Percentiles rank a stretch among this genome's conserved stretches.
These are phyloP conservation scores for Tilletiopsis washingtonensis DNA, from an alignment of 1,284 basidiomycete species.

Conservation along the genomic window DNA sequence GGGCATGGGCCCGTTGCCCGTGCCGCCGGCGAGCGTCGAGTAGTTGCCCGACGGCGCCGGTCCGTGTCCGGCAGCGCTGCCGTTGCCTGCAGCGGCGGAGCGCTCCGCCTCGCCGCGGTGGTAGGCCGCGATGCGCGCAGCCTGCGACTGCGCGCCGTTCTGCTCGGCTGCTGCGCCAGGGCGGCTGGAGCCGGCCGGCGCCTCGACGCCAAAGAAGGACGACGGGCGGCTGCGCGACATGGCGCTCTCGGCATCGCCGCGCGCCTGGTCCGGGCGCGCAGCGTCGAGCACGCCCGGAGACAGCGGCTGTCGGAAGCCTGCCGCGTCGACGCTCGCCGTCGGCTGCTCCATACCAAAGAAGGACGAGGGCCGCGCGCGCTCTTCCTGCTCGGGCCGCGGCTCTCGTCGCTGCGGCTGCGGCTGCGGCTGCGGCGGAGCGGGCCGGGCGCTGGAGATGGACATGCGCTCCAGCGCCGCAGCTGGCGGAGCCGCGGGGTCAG, in stretches of 20 bases:
- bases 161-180: background rate
- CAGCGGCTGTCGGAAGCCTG: conserved; percentile 18
- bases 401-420: background rate
- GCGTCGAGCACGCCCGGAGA: conserved; percentile 14
- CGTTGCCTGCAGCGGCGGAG: conserved; percentile 1
- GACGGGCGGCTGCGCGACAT: background rate
- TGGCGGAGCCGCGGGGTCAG: too few relatives aligned
- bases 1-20: conserved; percentile 30
- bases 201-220: conserved; percentile 7
- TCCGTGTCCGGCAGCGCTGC: conserved; percentile 15
- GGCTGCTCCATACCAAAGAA: conserved; percentile 37
- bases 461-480: too few relatives aligned
- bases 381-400: background rate
- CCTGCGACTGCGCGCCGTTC: conserved; percentile 1
- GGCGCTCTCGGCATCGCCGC: conserved; percentile 4
- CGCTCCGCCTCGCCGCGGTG: conserved; percentile 9
- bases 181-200: conserved; percentile 6
- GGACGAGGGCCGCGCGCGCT: conserved; percentile 17
- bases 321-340: conserved; percentile 17
- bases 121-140: conserved; percentile 6
- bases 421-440: background rate
- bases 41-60: background rate
- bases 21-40: conserved; percentile 17
- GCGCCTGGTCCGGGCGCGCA: conserved; percentile 11
- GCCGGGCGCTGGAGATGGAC: too few relatives aligned